These are phyloP conservation scores for Paspalum vaginatum DNA, from an alignment of 176 grass and related monocot species.

Conservation along the genomic window DNA sequence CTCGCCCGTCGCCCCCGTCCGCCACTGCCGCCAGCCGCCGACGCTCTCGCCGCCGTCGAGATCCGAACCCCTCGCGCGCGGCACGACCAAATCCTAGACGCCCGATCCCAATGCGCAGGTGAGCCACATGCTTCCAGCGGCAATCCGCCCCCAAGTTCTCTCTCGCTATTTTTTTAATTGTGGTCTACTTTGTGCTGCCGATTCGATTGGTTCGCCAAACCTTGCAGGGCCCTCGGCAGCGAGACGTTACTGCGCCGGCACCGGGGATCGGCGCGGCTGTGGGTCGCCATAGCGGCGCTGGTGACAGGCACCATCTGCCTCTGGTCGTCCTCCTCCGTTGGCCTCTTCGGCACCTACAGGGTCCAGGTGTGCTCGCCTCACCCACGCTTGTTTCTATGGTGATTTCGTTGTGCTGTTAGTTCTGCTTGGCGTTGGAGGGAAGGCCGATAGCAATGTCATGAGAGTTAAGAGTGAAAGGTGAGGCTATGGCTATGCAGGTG, in stretches of 20 bases:
- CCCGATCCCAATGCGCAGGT: conserved; percentile 36
- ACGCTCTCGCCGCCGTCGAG: not conserved
- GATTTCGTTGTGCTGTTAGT: not conserved
- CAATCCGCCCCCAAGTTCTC: not conserved
- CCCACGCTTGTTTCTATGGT: not conserved
- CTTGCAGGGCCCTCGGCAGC: conserved; percentile 10
- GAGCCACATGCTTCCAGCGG: not conserved
- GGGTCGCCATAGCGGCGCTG: conserved; percentile 22
- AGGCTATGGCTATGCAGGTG: not conserved
- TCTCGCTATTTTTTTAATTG: not conserved
- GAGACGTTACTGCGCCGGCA: conserved; percentile 3
- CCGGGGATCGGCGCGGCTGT: conserved; percentile 23
- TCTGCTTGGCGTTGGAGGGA: conserved; percentile 3
- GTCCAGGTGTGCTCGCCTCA: not conserved
- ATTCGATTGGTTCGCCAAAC: not conserved
- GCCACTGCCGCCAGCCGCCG: not conserved
- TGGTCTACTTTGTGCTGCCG: not conserved
- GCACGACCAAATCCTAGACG: not conserved
- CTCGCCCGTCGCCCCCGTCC: no score
- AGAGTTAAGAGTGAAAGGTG: not conserved
- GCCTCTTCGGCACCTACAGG: not conserved
- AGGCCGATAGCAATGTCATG: not conserved
- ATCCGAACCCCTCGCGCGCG: not conserved
- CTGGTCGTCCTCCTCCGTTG: not conserved
- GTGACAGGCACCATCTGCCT: conserved; percentile 16